Conservation (phyloP, 768 basidiomycete genomes). For the Mycena capillaripes region DNA sequence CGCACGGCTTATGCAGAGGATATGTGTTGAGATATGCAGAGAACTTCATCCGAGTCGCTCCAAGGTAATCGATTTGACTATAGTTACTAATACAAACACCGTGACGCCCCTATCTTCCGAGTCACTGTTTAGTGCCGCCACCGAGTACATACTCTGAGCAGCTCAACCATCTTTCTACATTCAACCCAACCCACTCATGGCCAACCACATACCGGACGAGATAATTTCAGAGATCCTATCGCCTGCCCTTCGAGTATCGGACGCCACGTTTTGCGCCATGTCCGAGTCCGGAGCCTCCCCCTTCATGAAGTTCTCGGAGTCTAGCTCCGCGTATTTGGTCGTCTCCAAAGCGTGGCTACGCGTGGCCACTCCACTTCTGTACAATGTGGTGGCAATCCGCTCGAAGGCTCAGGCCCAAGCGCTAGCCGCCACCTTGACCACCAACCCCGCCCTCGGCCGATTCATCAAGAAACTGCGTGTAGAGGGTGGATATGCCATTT, state of each 20-base stretch:
- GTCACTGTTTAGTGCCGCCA: too few relatives aligned
- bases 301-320: slow-evolving; percentile 10
- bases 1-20: too few relatives aligned
- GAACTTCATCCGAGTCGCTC: too few relatives aligned
- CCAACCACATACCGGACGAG: slow-evolving; percentile 16
- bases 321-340: slow-evolving; percentile 20
- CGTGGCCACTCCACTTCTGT: slow-evolving; percentile 29
- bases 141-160: too few relatives aligned
- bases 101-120: too few relatives aligned
- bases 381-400: slow-evolving; percentile 19
- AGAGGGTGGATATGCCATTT: slow-evolving; percentile 27
- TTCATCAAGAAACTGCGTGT: slow-evolving; percentile 32
- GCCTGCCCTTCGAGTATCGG: slow-evolving; percentile 10
- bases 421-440: neutral
- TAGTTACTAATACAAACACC: too few relatives aligned
- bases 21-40: too few relatives aligned
- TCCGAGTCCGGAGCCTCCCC: neutral
- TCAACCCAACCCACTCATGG: too few relatives aligned
- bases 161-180: too few relatives aligned
- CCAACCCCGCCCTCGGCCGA: slow-evolving; percentile 17
- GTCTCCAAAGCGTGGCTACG: slow-evolving; percentile 32
- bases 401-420: slow-evolving; percentile 27
- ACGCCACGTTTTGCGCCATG: neutral
- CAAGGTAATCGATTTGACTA: too few relatives aligned
- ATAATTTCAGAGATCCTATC: slow-evolving; percentile 23